phyloP scores from a whole-genome alignment of 164 flowering plant genomes.

The Malania oleifera region DNA sequence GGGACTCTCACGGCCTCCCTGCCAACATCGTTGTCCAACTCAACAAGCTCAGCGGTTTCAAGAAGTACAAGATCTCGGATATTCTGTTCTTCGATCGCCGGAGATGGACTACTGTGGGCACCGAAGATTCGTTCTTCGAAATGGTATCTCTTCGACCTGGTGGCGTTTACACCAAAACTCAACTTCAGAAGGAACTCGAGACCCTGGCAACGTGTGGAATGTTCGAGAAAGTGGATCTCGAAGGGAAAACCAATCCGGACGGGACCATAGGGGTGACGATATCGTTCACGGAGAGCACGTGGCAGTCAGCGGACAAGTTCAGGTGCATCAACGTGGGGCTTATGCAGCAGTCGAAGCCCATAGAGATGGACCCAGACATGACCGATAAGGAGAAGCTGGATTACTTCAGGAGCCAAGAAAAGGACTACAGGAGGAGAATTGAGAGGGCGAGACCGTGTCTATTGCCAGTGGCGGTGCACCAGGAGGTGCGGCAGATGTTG shows the following conservation, averaged over 20 bases:
- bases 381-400: conserved; percentile 75
- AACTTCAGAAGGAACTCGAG: conserved; percentile 84
- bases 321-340: conserved; percentile 90
- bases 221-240: conserved; percentile 93
- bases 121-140: conserved; percentile 89
- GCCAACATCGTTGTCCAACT: conserved; percentile 71
- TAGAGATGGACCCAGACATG: conserved; percentile 76
- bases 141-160: conserved; percentile 85
- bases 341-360: conserved; percentile 66
- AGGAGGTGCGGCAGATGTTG: conserved; percentile 65
- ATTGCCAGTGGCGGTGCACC: conserved; percentile 50
- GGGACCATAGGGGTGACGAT: conserved; percentile 66
- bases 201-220: conserved; percentile 81
- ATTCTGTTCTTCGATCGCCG: conserved; percentile 60
- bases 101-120: conserved; percentile 37
- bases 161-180: conserved; percentile 79
- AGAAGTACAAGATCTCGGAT: conserved; percentile 75
- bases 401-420: conserved; percentile 61
- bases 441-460: conserved; percentile 73
- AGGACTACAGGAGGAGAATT: conserved; percentile 81
- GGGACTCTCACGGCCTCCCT: conserved; percentile 88
- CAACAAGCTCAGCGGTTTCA: conserved; percentile 73
- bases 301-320: conserved; percentile 74
- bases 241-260: conserved; percentile 72
- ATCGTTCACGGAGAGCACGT: conserved; percentile 70